Evolutionary conservation across 2,329 filamentous ascomycete species (phyloP), one percentile per base, ranked within the genome.

Genomic region (Drechslerella coelobrocha): DNA sequence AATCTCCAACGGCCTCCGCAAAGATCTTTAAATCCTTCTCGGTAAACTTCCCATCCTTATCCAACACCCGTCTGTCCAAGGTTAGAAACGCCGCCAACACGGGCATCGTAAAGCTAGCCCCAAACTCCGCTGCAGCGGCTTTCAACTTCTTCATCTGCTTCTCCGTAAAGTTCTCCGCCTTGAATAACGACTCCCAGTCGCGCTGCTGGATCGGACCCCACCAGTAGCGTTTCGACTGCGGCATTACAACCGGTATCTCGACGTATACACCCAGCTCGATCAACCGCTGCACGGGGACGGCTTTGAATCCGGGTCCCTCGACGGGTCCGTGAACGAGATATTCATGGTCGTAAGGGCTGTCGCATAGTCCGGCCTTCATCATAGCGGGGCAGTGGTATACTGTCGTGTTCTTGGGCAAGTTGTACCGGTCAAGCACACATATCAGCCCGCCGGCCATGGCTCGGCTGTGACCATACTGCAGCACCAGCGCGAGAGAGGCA

Each of bases 321-420:
- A 69, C 65, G 8, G 65, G 65, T 31, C 65, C 65, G 39, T 69
- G 65, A 24, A 69, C 65, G 27, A 69, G 65, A 17, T 69, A 69
- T 31, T 69, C 65, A 27, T 69, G 65, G 39, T 62, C 57, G 27
- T 69, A 69, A 24, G 59, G 53, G 37, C 57, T 59, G 59, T 62
- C 65, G 43, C 65, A 69, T 8, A 69, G 39, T 27, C 65, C 65
- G 2, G 65, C 65, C 52, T 26, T 52, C 57, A 53, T 56, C 65
- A 69, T 62, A 19, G 52, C 23, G 12, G 65, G 65, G 17, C 65
- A 69, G 29, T 69, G 65, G 19, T 69, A 69, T 14, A 69, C 65
- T 17, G 45, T 69, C 14, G 65, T 69, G 47, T 69, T 34, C 47
- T 69, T 61, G 6, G 65, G 65, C 12, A 69, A 39, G 21, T 57